Base-by-base conservation (phyloP, 163 green algal genomes). In the Coccomyxa subellipsoidea region DNA sequence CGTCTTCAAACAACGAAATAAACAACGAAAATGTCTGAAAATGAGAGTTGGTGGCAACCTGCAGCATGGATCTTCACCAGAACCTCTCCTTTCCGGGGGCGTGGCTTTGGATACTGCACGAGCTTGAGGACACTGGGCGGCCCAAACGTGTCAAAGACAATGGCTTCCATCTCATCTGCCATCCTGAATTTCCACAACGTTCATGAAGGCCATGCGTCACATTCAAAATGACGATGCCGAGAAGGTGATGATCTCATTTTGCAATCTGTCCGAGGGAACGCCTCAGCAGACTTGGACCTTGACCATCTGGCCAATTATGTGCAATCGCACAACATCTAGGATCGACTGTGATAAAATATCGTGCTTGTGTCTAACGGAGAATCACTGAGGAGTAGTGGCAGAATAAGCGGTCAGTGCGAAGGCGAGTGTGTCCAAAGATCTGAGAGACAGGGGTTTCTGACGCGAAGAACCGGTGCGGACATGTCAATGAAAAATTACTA, bases 61-160 rank as follows among this genome's bases (percentile, higher is more conserved):
- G 82, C 69, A 29, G 54, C 35, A 35, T 85, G 75, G 23, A 82
- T 59, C 34, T 81, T 85, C 53, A 85, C 34, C 7, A 81, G 37
- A 36, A 85, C 81, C 29, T 83, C 66, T 73, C 66, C 66, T 27
- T 32, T 32, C 29, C n/a, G 27, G 66, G 29, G 66, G 31, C 32
- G 31, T n/a, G 66, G 66, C 66, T 36, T 73, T 7, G 66, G 66
- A 8, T 36, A 8, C 66, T 73, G 29, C 66, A 73, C 66, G 4
- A 36, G 8, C 66, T 73, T 73, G 21, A 73, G 66, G 66, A 73
- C 66, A 34, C 66, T 73, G 18, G 66, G 66, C 27, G 66, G 66
- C 27, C 66, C 66, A 23, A 73, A 73, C n/a, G 47, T 59, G 47
- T 59, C 47, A 7, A 59, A 59, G 47, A 59, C 4, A 59, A 59